Percentiles rank a stretch among this genome's conserved stretches.
Evolutionary conservation across 2,329 filamentous ascomycete genomes (phyloP).

Genomic region (Epichloe sibirici): DNA sequence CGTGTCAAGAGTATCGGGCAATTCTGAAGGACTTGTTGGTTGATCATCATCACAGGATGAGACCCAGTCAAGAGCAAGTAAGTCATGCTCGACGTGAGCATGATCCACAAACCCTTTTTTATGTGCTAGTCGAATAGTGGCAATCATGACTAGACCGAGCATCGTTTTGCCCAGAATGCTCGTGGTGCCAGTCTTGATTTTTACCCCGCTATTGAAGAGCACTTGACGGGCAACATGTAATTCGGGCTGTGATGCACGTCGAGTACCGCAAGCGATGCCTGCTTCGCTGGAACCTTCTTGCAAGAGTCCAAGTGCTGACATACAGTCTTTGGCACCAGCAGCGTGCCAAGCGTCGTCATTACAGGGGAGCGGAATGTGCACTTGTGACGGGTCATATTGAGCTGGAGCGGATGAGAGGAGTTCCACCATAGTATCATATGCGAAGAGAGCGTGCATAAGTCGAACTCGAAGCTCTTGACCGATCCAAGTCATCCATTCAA

Average conservation of each 20-base stretch:
- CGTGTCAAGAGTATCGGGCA: background rate
- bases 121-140: conserved; percentile 40
- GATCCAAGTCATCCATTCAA: conserved; percentile 53
- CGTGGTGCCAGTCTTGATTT: background rate
- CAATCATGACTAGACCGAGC: conserved; percentile 37
- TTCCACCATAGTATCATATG: conserved; percentile 51
- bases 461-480: conserved; percentile 59
- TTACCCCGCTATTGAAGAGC: conserved; percentile 38
- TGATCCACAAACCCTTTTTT: background rate
- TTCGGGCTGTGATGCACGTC: conserved; percentile 33
- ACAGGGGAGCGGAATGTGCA: conserved; percentile 55
- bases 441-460: conserved; percentile 51
- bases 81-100: background rate
- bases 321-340: conserved; percentile 43
- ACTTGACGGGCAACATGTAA: conserved; percentile 49
- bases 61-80: conserved; percentile 40
- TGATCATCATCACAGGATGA: conserved; percentile 39
- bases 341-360: conserved; percentile 69
- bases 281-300: conserved; percentile 32
- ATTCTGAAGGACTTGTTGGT: conserved; percentile 20
- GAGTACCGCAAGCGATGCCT: conserved; percentile 49
- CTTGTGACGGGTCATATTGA: conserved; percentile 50
- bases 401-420: conserved; percentile 61
- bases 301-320: conserved; percentile 51
- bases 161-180: conserved; percentile 3